phyloP scores from a whole-genome alignment of 202 grass and related monocot species.

The Schoenoplectus tabernaemontani region DNA sequence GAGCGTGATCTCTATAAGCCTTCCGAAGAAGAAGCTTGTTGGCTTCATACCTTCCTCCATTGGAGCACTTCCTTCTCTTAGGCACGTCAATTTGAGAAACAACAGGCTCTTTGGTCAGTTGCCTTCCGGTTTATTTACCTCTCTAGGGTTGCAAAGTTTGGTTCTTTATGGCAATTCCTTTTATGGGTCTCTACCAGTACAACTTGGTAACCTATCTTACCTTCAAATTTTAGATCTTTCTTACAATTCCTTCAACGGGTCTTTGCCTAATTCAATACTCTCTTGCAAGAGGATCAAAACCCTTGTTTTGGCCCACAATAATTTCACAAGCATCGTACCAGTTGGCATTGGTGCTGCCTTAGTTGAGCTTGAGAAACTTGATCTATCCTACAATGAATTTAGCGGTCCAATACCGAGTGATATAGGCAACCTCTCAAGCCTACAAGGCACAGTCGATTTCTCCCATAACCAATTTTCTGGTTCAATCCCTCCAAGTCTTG shows the following conservation, averaged over 20 bases:
- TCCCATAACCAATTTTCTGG: constrained; percentile 83
- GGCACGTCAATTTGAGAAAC: constrained; percentile 75
- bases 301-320: constrained; percentile 58
- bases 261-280: constrained; percentile 46
- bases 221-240: constrained; percentile 90
- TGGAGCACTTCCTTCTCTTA: constrained; percentile 46
- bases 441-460: constrained; percentile 72
- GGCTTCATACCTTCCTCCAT: constrained; percentile 40
- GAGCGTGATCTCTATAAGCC: constrained; percentile 50
- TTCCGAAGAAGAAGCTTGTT: constrained; percentile 57
- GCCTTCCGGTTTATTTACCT: constrained; percentile 31
- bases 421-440: constrained; percentile 62
- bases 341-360: constrained; percentile 38
- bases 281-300: constrained; percentile 60
- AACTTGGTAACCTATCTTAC: constrained; percentile 54
- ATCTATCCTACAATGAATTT: constrained; percentile 75
- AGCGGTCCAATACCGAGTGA: constrained; percentile 48
- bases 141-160: constrained; percentile 62
- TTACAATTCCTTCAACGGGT: constrained; percentile 55
- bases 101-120: constrained; percentile 63
- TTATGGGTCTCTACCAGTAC: constrained; percentile 37
- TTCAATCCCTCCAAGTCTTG: constrained; percentile 53
- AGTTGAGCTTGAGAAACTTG: constrained; percentile 49
- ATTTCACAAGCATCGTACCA: constrained; percentile 43
- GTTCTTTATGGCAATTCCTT: constrained; percentile 81